Base-by-base conservation (phyloP, 345 rosid species). In the Toxicodendron radicans region DNA sequence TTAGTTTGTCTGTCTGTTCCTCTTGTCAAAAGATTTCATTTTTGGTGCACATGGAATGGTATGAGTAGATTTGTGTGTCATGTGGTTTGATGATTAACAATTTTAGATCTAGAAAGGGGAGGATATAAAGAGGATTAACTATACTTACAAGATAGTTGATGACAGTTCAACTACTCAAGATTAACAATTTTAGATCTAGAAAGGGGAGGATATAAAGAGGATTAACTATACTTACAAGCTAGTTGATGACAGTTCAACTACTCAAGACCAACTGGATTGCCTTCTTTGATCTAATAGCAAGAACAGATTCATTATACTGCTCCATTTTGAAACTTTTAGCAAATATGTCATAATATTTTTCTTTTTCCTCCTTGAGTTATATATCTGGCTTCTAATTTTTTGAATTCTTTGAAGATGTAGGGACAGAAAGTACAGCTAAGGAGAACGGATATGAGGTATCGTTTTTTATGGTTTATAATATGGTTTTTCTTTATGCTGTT, bases 401-500 rank as follows among this genome's bases (percentile, higher is more conserved):
- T 48, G 41, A 58, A 18, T 59, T 32, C 51, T 70, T 66, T 71
- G 53, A 57, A 63, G 59, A 76, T 74, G 73, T 54, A 82, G 87
- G 83, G 71, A 59, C 81, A 30, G 74, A 76, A 79, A 20, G 41
- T 65, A 67, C 62, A 60, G 65, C 52, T 59, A 79, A 74, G 86
- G 79, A 80, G 78, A 77, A 70, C 59, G 51, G 35, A 58, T 35
- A n/a, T 21, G 82, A 84, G 87, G 87, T 86, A 84, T 52, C 23
- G 23, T 41, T 32, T 35, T 68, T 20, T 58, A 10, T 66, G 24
- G 52, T 58, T 74, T 43, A 46, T 59, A 58, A 35, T 61, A 20
- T 23, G 10, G 16, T 58, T 24, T 35, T 78, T 62, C 62, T 66
- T 52, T 38, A 41, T 78, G 9, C 8, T 72, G 53, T 17, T 52